Evolutionary conservation across 2,329 filamentous ascomycete genomes (phyloP).

Genomic region (Talaromyces pinophilus): DNA sequence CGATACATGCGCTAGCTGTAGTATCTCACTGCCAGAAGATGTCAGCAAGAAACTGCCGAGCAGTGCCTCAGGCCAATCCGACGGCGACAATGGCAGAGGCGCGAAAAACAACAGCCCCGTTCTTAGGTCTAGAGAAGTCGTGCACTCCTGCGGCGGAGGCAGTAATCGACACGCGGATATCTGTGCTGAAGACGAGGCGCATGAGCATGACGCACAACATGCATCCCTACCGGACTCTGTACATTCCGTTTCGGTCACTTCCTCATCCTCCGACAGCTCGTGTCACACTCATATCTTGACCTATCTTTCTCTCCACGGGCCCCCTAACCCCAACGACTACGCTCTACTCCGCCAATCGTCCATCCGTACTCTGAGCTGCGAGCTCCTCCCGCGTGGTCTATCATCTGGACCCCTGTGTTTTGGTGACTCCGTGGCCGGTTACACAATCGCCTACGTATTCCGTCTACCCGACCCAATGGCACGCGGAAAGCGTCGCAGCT

Average conservation of each 20-base stretch:
- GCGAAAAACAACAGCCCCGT: conserved; percentile 57
- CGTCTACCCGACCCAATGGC: conserved; percentile 60
- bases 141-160: conserved; percentile 52
- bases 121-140: conserved; percentile 56
- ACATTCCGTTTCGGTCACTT: conserved; percentile 45
- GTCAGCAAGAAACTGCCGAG: conserved; percentile 56
- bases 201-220: conserved; percentile 37
- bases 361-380: conserved; percentile 60
- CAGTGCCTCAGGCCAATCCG: conserved; percentile 53
- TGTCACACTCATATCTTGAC: conserved; percentile 59
- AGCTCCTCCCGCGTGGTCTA: conserved; percentile 57
- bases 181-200: conserved; percentile 35
- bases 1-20: conserved; percentile 60
- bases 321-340: conserved; percentile 55
- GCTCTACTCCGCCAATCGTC: conserved; percentile 58
- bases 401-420: conserved; percentile 61
- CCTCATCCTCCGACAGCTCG: conserved; percentile 47
- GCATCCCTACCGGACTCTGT: conserved; percentile 43
- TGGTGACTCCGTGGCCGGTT: conserved; percentile 57
- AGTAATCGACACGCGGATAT: conserved; percentile 33
- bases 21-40: conserved; percentile 56
- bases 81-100: conserved; percentile 51
- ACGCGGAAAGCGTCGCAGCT: conserved; percentile 57
- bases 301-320: conserved; percentile 60
- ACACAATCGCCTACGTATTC: conserved; percentile 62